A percentile compares a stretch with the other conserved stretches of the same genome.
Conservation (phyloP, 2,329 filamentous ascomycete genomes). For the Aspergillus candidus region DNA sequence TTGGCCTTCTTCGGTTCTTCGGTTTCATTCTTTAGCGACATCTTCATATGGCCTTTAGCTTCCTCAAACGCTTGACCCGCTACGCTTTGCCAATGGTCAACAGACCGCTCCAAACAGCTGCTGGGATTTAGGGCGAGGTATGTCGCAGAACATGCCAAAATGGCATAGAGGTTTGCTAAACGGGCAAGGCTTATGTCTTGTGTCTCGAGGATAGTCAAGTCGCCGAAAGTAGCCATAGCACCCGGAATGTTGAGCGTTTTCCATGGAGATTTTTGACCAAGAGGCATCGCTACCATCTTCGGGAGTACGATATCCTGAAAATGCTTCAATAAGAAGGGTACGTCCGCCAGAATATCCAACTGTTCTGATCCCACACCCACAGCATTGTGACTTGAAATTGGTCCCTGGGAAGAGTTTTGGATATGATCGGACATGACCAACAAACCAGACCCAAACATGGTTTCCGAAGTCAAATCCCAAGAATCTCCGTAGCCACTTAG, state of each 20-base stretch:
- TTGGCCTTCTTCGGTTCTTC: slow-evolving; percentile 28
- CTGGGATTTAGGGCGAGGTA: slow-evolving; percentile 17
- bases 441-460: too few species aligned
- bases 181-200: slow-evolving; percentile 25
- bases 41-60: slow-evolving; percentile 28
- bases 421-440: too few species aligned
- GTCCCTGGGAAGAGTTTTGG: too few species aligned
- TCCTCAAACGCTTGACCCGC: slow-evolving; percentile 21
- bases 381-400: slow-evolving; percentile 9
- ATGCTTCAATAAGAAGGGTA: slow-evolving; percentile 24
- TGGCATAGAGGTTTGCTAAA: slow-evolving; percentile 26
- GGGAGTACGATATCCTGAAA: slow-evolving; percentile 29
- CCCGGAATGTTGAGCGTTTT: slow-evolving; percentile 27
- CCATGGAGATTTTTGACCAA: slow-evolving; percentile 30
- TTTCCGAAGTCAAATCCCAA: too few species aligned
- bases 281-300: slow-evolving; percentile 26
- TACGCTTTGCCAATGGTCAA: slow-evolving; percentile 20
- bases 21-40: slow-evolving; percentile 26
- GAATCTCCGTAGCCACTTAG: too few species aligned
- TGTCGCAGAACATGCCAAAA: slow-evolving; percentile 26
- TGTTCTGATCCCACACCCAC: slow-evolving; percentile 5
- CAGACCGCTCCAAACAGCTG: slow-evolving; percentile 6
- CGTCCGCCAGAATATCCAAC: slow-evolving; percentile 16
- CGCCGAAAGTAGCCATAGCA: slow-evolving; percentile 26
- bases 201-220: slow-evolving; percentile 24